Percentiles rank a stretch among this genome's conserved stretches.
Conservation (phyloP, 768 basidiomycete genomes). For the Mrakia frigida region DNA sequence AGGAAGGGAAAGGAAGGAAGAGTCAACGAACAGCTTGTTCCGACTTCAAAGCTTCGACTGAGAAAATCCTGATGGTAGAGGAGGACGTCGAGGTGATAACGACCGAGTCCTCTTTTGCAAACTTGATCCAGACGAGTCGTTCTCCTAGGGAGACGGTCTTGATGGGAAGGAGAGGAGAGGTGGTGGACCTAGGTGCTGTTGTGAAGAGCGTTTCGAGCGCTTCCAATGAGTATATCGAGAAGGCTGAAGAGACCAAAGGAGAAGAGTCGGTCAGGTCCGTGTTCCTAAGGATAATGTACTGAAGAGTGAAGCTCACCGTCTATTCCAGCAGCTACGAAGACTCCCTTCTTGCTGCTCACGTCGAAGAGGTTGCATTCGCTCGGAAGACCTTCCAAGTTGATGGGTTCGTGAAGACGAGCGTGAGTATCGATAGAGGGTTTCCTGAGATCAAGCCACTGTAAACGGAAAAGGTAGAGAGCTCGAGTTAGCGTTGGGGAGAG, state of each 20-base stretch:
- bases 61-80: conserved; percentile 18
- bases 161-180: conserved; percentile 1
- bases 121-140: conserved; percentile 34
- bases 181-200: conserved; percentile 4
- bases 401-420: conserved; percentile 20
- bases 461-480: not conserved
- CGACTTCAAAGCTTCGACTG: conserved; percentile 33
- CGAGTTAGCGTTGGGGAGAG: not conserved
- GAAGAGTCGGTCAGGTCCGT: not conserved
- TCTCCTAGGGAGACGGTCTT: conserved; percentile 19
- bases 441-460: conserved; percentile 31
- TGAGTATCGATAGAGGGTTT: conserved; percentile 26
- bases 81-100: conserved; percentile 30
- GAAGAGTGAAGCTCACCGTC: conserved; percentile 11
- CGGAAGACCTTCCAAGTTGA: conserved; percentile 17
- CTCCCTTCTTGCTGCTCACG: conserved; percentile 10
- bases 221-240: conserved; percentile 36
- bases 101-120: conserved; percentile 35
- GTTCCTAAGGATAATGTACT: not conserved
- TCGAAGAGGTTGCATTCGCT: conserved; percentile 26
- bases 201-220: conserved; percentile 20
- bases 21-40: conserved; percentile 23
- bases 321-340: conserved; percentile 23
- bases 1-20: not conserved
- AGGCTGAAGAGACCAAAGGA: conserved; percentile 28